These are phyloP conservation scores for Phytophthora cajani DNA, from an alignment of 352 stramenopile species.

Conservation along the genomic window DNA sequence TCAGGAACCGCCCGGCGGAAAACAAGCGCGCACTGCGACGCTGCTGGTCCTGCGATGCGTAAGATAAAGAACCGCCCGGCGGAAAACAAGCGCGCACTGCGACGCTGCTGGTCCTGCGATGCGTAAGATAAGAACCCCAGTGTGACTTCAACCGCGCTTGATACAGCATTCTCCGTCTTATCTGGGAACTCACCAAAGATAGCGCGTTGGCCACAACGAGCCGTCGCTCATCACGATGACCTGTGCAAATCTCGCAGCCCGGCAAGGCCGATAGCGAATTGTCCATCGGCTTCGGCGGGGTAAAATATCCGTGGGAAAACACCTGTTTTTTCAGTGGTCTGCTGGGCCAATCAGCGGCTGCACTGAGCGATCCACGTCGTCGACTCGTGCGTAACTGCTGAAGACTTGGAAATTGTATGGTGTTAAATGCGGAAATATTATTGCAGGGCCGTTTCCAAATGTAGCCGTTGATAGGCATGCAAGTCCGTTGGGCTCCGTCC, in stretches of 20 bases:
- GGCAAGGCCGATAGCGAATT: neutral
- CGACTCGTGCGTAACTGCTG: conserved; percentile 11
- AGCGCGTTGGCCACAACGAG: neutral
- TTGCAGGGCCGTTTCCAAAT: neutral
- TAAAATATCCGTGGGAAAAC: neutral
- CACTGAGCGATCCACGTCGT: conserved; percentile 12
- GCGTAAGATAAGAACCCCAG: conserved; percentile 1
- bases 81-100: neutral
- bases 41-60: neutral
- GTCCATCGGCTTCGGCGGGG: conserved; percentile 2
- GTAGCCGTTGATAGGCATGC: conserved; percentile 7
- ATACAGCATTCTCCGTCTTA: neutral
- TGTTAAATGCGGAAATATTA: conserved; percentile 22
- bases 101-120: conserved; percentile 3
- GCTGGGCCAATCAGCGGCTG: conserved; percentile 16
- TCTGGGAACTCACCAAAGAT: neutral
- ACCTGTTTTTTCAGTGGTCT: conserved; percentile 14
- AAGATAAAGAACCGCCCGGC: conserved; percentile 3
- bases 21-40: neutral
- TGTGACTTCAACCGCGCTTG: neutral
- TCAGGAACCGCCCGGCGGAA: conserved; percentile 1
- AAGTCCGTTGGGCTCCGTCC: conserved; percentile 19
- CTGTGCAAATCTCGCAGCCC: conserved; percentile 2
- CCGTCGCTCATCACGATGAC: neutral
- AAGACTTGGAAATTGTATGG: neutral